Evolutionary conservation across 2,329 filamentous ascomycete genomes (phyloP).

Genomic region (Aspergillus udagawae): DNA sequence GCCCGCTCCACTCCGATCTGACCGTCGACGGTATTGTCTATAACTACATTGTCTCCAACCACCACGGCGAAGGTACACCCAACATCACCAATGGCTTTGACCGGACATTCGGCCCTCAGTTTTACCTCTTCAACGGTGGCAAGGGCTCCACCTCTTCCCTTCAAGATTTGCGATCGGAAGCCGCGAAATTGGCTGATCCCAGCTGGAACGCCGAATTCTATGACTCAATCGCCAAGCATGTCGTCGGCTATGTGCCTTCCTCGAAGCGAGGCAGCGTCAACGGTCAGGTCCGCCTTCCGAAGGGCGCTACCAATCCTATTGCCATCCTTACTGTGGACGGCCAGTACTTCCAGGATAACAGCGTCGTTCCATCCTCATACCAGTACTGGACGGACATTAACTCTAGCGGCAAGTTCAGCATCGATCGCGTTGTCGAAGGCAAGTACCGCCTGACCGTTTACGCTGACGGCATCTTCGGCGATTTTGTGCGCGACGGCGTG

Average conservation of each 20-base stretch:
- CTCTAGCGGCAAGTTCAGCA: conserved; percentile 45
- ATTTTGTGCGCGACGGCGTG: conserved; percentile 53
- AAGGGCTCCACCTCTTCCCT: conserved; percentile 41
- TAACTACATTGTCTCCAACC: conserved; percentile 61
- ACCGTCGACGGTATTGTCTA: conserved; percentile 63
- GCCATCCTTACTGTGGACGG: conserved; percentile 53
- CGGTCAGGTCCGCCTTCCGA: conserved; percentile 50
- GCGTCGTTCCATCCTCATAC: conserved; percentile 50
- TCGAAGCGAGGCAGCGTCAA: conserved; percentile 49
- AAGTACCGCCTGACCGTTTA: conserved; percentile 62
- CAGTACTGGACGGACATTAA: conserved; percentile 61
- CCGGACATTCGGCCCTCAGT: conserved; percentile 62
- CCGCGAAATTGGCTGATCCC: conserved; percentile 48
- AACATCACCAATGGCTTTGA: conserved; percentile 64
- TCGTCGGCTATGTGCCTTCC: conserved; percentile 57
- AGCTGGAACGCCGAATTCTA: conserved; percentile 60
- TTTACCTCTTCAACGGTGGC: conserved; percentile 61
- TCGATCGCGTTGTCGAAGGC: conserved; percentile 54
- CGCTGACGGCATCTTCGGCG: conserved; percentile 59
- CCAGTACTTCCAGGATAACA: conserved; percentile 58
- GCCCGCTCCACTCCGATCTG: conserved; percentile 60
- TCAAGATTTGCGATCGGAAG: conserved; percentile 51
- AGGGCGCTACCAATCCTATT: conserved; percentile 49
- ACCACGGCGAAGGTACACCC: conserved; percentile 60
- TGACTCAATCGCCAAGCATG: conserved; percentile 57